Evolutionary conservation across 805 yeast genomes (phyloP).

Genomic region (Pichia membranifaciens): DNA sequence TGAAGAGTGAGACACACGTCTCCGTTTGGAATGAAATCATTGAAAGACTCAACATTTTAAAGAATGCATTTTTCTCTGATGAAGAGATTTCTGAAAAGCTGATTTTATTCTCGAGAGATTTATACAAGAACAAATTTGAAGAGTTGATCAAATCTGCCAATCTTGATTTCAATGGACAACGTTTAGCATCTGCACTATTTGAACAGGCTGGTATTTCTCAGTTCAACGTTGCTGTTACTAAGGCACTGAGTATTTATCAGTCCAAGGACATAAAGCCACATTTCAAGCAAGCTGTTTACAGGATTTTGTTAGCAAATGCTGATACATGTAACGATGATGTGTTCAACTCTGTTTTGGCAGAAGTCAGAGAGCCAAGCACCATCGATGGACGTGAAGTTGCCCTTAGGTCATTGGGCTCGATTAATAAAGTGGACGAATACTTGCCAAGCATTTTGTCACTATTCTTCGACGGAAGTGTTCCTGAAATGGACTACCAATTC

Average conservation of each 20-base stretch:
- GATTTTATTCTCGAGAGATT: conserved; percentile 28
- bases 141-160: conserved; percentile 13
- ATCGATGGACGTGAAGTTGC: conserved; percentile 58
- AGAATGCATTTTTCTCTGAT: conserved; percentile 34
- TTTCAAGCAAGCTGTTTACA: conserved; percentile 38
- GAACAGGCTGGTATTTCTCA: conserved; percentile 35
- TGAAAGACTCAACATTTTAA: conserved; percentile 33
- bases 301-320: conserved; percentile 37
- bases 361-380: conserved; percentile 44
- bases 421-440: conserved; percentile 30
- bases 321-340: conserved; percentile 29
- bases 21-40: conserved; percentile 54
- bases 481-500: conserved; percentile 55
- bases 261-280: conserved; percentile 31
- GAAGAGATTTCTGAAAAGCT: conserved; percentile 26
- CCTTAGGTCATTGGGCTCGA: conserved; percentile 47
- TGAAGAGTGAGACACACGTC: conserved; percentile 34
- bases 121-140: conserved; percentile 31
- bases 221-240: conserved; percentile 32
- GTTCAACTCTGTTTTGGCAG: conserved; percentile 38
- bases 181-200: conserved; percentile 36
- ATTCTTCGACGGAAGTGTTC: conserved; percentile 40
- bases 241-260: conserved; percentile 13
- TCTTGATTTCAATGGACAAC: conserved; percentile 23
- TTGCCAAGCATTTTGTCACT: conserved; percentile 36